Conservation (phyloP, 805 yeast genomes). For the Blastobotrys parvus region DNA sequence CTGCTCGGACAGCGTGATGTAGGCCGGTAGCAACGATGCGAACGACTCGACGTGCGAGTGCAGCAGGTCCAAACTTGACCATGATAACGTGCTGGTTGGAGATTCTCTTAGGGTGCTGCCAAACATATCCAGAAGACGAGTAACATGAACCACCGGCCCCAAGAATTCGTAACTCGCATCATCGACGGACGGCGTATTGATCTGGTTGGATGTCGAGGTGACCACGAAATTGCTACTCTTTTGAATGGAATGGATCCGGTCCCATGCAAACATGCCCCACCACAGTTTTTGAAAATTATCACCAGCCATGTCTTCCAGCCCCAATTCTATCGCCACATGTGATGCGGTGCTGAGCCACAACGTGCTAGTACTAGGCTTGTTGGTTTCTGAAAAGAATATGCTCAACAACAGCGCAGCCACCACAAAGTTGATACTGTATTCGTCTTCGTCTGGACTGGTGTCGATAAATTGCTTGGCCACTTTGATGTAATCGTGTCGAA, state of each 20-base stretch:
- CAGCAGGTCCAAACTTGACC: neutral
- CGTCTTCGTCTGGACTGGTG: constrained; percentile 2
- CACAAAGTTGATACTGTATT: neutral
- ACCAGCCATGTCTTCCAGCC: constrained; percentile 7
- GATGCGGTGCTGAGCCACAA: constrained; percentile 19
- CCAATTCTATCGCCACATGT: constrained; percentile 16
- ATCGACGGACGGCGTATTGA: neutral
- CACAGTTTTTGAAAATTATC: constrained; percentile 13
- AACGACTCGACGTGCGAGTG: constrained; percentile 1
- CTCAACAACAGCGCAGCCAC: constrained; percentile 13
- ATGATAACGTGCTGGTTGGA: neutral
- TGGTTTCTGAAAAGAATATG: constrained; percentile 16
- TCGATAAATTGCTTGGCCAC: neutral
- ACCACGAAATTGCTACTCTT: constrained; percentile 9
- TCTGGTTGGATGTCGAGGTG: neutral
- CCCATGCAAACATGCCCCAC: constrained; percentile 22
- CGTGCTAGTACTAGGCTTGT: constrained; percentile 17
- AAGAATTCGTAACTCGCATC: neutral
- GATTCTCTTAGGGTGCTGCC: neutral
- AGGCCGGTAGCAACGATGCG: neutral
- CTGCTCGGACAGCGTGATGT: neutral
- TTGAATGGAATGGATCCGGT: constrained; percentile 16
- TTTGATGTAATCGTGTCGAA: neutral
- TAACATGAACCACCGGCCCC: constrained; percentile 3
- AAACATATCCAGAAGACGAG: constrained; percentile 4